Evolutionary conservation across 2,329 filamentous ascomycete species (phyloP), one percentile per base, ranked within the genome.

Genomic region (Biscogniauxia marginata): DNA sequence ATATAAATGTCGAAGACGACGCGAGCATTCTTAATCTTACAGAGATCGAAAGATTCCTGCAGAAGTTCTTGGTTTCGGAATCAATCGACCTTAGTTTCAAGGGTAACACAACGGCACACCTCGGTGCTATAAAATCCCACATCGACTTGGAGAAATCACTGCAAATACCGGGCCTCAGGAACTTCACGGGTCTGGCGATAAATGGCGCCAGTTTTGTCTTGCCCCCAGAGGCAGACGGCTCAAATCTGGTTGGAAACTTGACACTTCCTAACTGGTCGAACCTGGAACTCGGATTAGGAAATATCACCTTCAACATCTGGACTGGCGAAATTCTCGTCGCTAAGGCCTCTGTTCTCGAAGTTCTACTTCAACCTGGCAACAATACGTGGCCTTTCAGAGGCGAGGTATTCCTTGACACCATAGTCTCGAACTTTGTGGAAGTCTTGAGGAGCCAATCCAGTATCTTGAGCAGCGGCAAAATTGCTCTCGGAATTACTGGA

Each of bases 71-170:
- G 7, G 13, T 23, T 24, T 23, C 54, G 13, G 46, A 56, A n/a
- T 39, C 39, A 2, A 21, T 55, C 3, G 50, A 52, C 9, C 23
- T 65, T 46, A 57, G 53, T 34, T 54, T 58, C 18, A 11, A 19
- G 24, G 63, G 55, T 16, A 56, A 58, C 49, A 64, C 72, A 9
- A 73, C 67, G 50, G 68, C 67, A 2, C 65, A 65, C 19, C 65
- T 76, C 39, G 69, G 65, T 0, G 64, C 75, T 53, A 56, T 75
- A 20, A 74, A 73, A 52, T 59, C 54, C 34, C 49, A 50, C 25
- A 56, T 63, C 49, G 68, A 50, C 58, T 71, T 49, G 49, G 64
- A 23, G 70, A 73, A 30, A 73, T 71, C 52, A 65, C 70, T 76
- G 58, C 62, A 30, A 54, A 52, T 65, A 23, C 20, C 48, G 16